These are phyloP conservation scores for Sporobolomyces pararoseus DNA, from an alignment of 768 basidiomycete species.

Conservation along the genomic window DNA sequence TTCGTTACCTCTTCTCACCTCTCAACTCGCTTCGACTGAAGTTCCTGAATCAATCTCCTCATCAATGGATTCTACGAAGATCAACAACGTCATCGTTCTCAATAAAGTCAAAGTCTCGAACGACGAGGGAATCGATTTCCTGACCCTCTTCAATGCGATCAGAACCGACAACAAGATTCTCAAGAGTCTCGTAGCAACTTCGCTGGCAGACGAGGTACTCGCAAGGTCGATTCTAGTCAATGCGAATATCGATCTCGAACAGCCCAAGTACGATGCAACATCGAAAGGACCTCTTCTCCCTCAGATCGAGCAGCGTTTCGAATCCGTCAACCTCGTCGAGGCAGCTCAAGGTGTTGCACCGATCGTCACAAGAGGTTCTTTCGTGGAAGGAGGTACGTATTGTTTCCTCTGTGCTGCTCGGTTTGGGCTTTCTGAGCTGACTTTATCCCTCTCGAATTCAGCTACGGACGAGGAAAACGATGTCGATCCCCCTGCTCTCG, in stretches of 20 bases:
- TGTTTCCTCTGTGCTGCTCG: too few relatives aligned
- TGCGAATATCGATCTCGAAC: conserved; percentile 1
- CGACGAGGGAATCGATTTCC: neutral
- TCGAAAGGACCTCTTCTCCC: conserved; percentile 11
- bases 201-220: neutral
- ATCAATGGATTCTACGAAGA: neutral
- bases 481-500: conserved; percentile 15
- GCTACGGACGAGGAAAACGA: conserved; percentile 8
- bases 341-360: neutral
- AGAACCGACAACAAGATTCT: conserved; percentile 9
- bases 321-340: conserved; percentile 27
- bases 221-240: conserved; percentile 11
- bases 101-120: conserved; percentile 17
- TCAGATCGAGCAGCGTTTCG: conserved; percentile 4
- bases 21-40: neutral
- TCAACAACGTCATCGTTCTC: conserved; percentile 1
- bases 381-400: conserved; percentile 29
- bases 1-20: conserved; percentile 2
- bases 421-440: neutral
- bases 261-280: neutral
- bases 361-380: conserved; percentile 1
- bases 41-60: neutral
- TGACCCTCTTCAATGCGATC: neutral
- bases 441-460: neutral
- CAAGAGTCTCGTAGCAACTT: neutral